A percentile compares a stretch with the other conserved stretches of the same genome.
Evolutionary conservation across 208 protist genomes (phyloP).

Genomic region (Leishmania braziliensis): DNA sequence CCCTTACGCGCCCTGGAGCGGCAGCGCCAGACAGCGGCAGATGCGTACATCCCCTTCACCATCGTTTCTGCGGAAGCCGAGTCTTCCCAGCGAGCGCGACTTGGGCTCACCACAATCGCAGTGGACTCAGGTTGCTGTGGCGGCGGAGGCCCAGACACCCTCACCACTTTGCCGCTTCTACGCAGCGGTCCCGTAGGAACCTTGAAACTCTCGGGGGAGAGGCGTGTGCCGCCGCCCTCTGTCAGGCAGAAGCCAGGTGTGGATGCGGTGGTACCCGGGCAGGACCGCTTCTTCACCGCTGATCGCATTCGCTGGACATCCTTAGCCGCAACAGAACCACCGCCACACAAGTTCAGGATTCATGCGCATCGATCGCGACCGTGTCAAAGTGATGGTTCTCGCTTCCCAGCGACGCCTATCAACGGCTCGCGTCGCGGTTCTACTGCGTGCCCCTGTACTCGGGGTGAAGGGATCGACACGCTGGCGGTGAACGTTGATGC

Average conservation of each 20-base stretch:
- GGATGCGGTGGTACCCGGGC: not conserved
- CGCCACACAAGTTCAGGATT: not conserved
- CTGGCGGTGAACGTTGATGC: not conserved
- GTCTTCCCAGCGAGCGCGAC: not conserved
- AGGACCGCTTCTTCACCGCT: not conserved
- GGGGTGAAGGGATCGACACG: not conserved
- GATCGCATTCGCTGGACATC: not conserved
- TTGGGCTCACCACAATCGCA: not conserved
- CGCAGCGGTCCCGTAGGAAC: not conserved
- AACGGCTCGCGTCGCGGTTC: not conserved
- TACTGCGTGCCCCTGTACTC: not conserved
- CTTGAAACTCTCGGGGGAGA: not conserved
- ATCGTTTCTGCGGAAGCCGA: slow-evolving; percentile 6
- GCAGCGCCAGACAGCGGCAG: slow-evolving; percentile 4
- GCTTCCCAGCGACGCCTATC: not conserved
- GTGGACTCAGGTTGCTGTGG: not conserved
- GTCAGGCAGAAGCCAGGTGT: not conserved
- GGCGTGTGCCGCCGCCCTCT: not conserved
- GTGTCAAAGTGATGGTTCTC: not conserved
- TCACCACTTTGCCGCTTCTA: not conserved
- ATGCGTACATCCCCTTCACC: slow-evolving; percentile 13
- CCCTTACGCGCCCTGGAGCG: slow-evolving; percentile 5
- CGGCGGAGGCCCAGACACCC: not conserved
- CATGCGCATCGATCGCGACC: not conserved
- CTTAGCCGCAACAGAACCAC: not conserved